These are phyloP conservation scores for Pouteria glomerata DNA, from an alignment of 148 eudicot species.

Conservation along the genomic window DNA sequence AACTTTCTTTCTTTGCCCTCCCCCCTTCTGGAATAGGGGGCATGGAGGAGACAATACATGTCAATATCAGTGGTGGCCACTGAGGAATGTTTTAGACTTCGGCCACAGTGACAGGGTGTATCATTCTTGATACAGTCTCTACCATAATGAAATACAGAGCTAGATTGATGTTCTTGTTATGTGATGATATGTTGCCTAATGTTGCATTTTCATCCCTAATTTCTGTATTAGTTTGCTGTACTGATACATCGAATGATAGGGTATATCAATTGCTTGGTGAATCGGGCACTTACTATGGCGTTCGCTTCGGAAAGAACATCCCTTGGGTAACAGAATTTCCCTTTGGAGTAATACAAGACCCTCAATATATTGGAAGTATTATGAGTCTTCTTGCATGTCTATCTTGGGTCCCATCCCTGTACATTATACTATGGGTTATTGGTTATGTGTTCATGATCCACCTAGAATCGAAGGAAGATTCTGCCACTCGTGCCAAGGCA, in stretches of 20 bases:
- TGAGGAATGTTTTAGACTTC: not conserved
- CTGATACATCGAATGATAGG: slow-evolving; percentile 41
- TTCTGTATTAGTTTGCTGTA: not conserved
- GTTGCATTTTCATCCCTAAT: not conserved
- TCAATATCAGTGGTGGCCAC: not conserved
- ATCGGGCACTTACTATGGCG: slow-evolving; percentile 91
- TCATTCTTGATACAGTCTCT: too few species aligned
- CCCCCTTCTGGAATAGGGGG: too few species aligned
- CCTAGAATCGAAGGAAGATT: slow-evolving; percentile 79
- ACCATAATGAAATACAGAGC: not conserved
- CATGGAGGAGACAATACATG: not conserved
- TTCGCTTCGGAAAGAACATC: slow-evolving; percentile 77
- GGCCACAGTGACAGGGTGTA: too few species aligned
- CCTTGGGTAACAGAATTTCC: slow-evolving; percentile 97
- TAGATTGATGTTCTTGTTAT: not conserved
- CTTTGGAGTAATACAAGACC: slow-evolving; percentile 87
- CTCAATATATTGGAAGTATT: slow-evolving; percentile 90
- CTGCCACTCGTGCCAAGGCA: slow-evolving; percentile 75
- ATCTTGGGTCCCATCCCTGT: slow-evolving; percentile 75
- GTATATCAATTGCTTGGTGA: slow-evolving; percentile 95
- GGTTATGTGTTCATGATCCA: slow-evolving; percentile 82
- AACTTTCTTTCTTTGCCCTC: not conserved
- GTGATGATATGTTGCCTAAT: not conserved
- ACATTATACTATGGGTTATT: slow-evolving; percentile 74
- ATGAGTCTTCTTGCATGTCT: slow-evolving; percentile 88